Conservation (phyloP, 768 basidiomycete genomes). For the Dacryopinax spathularia region DNA sequence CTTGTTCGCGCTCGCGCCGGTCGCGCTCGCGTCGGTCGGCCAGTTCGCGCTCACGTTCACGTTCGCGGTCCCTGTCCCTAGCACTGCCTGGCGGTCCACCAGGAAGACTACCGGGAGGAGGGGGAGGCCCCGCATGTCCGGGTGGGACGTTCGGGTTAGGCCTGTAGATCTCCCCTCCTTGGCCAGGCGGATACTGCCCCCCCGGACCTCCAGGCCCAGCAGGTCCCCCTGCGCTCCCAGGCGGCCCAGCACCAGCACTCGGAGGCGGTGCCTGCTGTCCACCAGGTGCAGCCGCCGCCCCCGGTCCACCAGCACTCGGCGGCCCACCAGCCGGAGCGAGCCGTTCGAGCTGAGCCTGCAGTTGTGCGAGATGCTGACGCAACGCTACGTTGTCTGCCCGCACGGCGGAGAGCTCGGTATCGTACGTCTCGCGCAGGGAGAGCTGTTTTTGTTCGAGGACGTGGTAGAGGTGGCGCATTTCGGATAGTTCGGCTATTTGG, state of each 20-base stretch:
- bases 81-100: not conserved
- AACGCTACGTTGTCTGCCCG: not conserved
- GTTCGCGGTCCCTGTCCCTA: slow-evolving; percentile 1
- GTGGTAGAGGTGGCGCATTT: not conserved
- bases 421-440: slow-evolving; percentile 3
- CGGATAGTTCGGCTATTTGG: not conserved
- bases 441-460: not conserved
- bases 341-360: not conserved
- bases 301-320: no score
- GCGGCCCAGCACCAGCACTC: not conserved
- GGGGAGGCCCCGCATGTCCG: not conserved
- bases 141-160: no score
- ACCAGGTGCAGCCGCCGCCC: no score
- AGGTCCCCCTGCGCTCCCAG: not conserved
- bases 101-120: not conserved
- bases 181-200: not conserved
- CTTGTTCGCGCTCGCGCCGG: not conserved
- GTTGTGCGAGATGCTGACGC: not conserved
- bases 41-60: not conserved
- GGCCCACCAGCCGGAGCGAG: no score
- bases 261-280: not conserved
- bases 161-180: no score
- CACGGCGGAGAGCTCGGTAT: not conserved
- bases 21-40: not conserved
- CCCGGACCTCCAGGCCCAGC: not conserved